phyloP scores from a whole-genome alignment of 2,329 filamentous ascomycete species.

The Aspergillus calidoustus region DNA sequence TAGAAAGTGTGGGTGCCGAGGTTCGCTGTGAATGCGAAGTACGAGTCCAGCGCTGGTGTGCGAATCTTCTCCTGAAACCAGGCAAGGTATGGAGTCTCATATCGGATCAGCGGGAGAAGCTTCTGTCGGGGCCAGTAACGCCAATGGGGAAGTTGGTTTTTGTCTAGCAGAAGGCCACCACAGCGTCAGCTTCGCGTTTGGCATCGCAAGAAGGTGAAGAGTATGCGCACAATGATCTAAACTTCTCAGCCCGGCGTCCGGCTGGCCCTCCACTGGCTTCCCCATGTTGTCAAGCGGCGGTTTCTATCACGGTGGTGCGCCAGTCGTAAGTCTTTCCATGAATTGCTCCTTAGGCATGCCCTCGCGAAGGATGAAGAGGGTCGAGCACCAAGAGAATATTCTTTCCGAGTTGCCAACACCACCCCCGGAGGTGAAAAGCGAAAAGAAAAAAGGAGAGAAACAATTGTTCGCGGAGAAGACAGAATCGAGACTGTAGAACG shows the following conservation, averaged over 20 bases:
- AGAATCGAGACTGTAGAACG: conserved; percentile 3
- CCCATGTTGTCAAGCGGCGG: conserved; percentile 38
- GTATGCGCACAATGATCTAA: conserved; percentile 69
- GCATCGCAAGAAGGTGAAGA: background rate
- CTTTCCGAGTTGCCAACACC: background rate
- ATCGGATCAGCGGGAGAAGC: conserved; percentile 84
- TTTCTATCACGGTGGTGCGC: conserved; percentile 27
- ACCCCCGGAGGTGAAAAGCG: background rate
- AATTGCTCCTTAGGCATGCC: conserved; percentile 14
- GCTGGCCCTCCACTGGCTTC: conserved; percentile 42
- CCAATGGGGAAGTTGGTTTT: conserved; percentile 82
- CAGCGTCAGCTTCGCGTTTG: conserved; percentile 20
- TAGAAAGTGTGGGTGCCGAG: conserved; percentile 98
- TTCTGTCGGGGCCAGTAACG: conserved; percentile 81
- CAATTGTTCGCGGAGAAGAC: conserved; percentile 1
- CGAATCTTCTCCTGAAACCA: conserved; percentile 80
- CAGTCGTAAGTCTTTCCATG: conserved; percentile 29
- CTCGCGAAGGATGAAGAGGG: background rate
- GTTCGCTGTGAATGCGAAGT: conserved; percentile 96
- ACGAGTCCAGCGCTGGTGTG: conserved; percentile 85
- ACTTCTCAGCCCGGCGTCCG: conserved; percentile 74
- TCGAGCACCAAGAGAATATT: background rate
- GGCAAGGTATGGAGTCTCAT: conserved; percentile 94
- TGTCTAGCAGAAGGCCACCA: conserved; percentile 61
- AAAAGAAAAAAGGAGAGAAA: background rate